Conservation (phyloP, 805 yeast genomes). For the Candida germanica region DNA sequence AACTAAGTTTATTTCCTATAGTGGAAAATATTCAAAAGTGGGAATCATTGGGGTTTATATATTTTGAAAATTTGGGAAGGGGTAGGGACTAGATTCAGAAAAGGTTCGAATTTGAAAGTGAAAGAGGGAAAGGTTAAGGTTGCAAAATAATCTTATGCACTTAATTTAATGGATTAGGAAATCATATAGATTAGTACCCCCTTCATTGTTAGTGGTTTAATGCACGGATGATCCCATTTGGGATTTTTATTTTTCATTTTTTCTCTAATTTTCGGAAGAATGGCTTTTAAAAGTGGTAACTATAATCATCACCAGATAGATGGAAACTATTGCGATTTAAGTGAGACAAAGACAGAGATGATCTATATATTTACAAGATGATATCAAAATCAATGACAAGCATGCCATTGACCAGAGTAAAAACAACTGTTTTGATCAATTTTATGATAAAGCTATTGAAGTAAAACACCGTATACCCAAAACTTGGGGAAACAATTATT, state of each 20-base stretch:
- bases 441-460: too few species aligned
- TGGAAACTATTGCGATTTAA: neutral
- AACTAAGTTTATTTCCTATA: neutral
- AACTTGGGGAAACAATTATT: conserved; percentile 7
- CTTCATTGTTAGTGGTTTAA: conserved; percentile 1
- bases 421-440: too few species aligned
- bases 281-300: neutral
- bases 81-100: neutral
- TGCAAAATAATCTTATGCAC: conserved; percentile 5
- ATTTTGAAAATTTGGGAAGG: conserved; percentile 1
- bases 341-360: too few species aligned
- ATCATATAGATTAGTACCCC: neutral
- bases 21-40: neutral
- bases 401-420: too few species aligned
- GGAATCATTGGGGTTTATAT: conserved; percentile 4
- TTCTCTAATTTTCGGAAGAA: too few species aligned
- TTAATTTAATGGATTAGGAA: conserved; percentile 9
- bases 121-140: conserved; percentile 2
- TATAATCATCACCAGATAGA: neutral
- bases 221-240: too few species aligned
- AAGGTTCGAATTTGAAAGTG: conserved; percentile 1
- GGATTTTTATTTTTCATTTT: too few species aligned
- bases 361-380: too few species aligned
- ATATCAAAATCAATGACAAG: too few species aligned
- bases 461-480: conserved; percentile 3